Percentiles rank a stretch among this genome's conserved stretches.
Conservation (phyloP, 768 basidiomycete species). For the Boletus vermiculosoides region DNA sequence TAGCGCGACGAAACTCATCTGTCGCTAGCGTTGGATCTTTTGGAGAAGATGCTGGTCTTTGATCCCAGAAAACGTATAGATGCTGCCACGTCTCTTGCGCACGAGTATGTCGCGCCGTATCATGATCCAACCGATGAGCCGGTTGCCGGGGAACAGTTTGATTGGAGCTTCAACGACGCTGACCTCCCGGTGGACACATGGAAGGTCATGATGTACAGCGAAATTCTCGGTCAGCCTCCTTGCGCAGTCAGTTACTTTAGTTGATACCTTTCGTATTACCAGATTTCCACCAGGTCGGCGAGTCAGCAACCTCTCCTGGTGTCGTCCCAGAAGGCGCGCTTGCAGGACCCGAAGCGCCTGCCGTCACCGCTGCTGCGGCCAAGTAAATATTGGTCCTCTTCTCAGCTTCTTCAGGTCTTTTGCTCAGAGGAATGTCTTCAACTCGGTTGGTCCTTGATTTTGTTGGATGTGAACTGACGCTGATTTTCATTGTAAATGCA, state of each 20-base stretch:
- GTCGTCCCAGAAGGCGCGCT: constrained; percentile 60
- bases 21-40: constrained; percentile 78
- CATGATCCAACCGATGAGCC: constrained; percentile 99
- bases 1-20: constrained; percentile 1
- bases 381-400: constrained; percentile 9
- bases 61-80: constrained; percentile 97
- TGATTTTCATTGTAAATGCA: constrained; percentile 1
- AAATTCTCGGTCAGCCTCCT: constrained; percentile 77
- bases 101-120: constrained; percentile 95
- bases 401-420: constrained; percentile 2
- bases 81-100: constrained; percentile 83
- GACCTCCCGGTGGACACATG: constrained; percentile 98
- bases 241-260: not conserved
- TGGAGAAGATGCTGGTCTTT: constrained; percentile 99
- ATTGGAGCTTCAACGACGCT: constrained; percentile 99
- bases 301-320: constrained; percentile 40
- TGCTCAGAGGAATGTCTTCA: constrained; percentile 7
- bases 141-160: constrained; percentile 88
- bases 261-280: not conserved
- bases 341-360: constrained; percentile 53
- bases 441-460: constrained; percentile 12
- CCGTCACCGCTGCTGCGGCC: constrained; percentile 9
- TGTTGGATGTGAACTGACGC: not conserved
- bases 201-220: constrained; percentile 99
- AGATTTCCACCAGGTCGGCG: constrained; percentile 84